Evolutionary conservation across 495 filamentous ascomycete species (phyloP), one percentile per base, ranked within the genome.

Genomic region (Hypoxylon subgilvum): DNA sequence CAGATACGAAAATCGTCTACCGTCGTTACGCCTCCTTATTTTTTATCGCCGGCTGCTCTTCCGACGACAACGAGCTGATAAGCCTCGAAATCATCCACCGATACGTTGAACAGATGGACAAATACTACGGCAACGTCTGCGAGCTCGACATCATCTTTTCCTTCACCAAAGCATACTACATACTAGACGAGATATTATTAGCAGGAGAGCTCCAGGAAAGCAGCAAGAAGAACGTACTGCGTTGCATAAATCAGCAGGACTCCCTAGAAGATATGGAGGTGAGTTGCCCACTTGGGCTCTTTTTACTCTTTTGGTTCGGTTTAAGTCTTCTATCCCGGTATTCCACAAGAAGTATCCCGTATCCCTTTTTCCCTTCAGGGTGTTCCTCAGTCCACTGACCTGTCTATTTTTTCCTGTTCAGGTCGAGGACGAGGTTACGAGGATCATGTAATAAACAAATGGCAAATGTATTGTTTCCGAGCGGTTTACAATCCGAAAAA

Each of bases 81-180:
- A 96, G 90, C 25, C 88, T 99, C 61, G 94, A 99, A 73, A 91
- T 97, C 70, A 93, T 99, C 41, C 94, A 99, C 76, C 90, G 94
- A 64, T 97, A 97, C 72, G 94, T 97, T 42, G 94, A 99, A 74
- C 94, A 97, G 77, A 99, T 97, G 94, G 94, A 99, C 82, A 99
- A 97, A 72, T 99, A 97, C 81, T 99, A 99, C 71, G 94, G 94
- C 72, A 99, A 99, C 75, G 94, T 99, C 52, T 99, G 94, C 84
- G 95, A 99, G 79, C 80, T 98, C 62, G 94, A 98, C 68, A 94
- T 98, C 69, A 96, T 97, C 68, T 99, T 99, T 83, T 97, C 97
- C 74, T 97, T 97, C 73, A 94, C 97, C 71, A 97, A 97, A 78
- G 94, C 95, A 48, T 99, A 99, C 74, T 97, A 95, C 74, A 97